A percentile compares a stretch with the other conserved stretches of the same genome.
Evolutionary conservation across 192 early-diverging fungal species (phyloP).

Genomic region (Pilobolus umbonatus): DNA sequence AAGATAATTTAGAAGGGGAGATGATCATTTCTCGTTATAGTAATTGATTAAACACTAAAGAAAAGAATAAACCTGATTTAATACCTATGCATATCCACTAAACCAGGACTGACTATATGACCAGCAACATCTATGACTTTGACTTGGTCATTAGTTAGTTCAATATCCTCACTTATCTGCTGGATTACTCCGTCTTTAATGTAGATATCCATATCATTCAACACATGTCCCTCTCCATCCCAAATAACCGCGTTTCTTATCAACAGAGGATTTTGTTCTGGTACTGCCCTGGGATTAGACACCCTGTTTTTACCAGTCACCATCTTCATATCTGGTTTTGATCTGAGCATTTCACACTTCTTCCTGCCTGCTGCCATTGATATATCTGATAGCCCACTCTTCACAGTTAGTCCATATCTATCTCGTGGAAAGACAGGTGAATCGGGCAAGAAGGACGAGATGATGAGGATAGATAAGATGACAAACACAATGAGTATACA

Average conservation of each 20-base stretch:
- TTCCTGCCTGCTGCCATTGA: constrained; percentile 1
- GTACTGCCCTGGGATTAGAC: constrained; percentile 14
- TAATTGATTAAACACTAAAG: not conserved
- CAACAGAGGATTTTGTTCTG: constrained; percentile 1
- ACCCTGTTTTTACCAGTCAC: not conserved
- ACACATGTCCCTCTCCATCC: constrained; percentile 31
- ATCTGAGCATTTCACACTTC: not conserved
- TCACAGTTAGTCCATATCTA: not conserved
- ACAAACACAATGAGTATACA: not conserved
- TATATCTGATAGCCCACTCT: not conserved
- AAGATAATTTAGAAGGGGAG: not conserved
- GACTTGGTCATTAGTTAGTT: constrained; percentile 15
- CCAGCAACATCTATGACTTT: constrained; percentile 49
- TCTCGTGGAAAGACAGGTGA: not conserved
- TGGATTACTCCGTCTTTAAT: constrained; percentile 39
- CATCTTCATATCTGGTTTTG: not conserved
- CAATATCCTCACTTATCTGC: constrained; percentile 16
- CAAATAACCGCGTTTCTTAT: constrained; percentile 33
- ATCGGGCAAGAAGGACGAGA: not conserved
- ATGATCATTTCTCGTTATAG: not conserved
- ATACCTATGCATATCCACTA: constrained; percentile 49
- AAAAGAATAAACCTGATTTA: too few species aligned
- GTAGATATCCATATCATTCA: constrained; percentile 34
- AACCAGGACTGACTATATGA: constrained; percentile 49
- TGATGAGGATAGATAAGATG: not conserved